These are phyloP conservation scores for Mentha longifolia DNA, from an alignment of 257 asterid species.

Conservation along the genomic window DNA sequence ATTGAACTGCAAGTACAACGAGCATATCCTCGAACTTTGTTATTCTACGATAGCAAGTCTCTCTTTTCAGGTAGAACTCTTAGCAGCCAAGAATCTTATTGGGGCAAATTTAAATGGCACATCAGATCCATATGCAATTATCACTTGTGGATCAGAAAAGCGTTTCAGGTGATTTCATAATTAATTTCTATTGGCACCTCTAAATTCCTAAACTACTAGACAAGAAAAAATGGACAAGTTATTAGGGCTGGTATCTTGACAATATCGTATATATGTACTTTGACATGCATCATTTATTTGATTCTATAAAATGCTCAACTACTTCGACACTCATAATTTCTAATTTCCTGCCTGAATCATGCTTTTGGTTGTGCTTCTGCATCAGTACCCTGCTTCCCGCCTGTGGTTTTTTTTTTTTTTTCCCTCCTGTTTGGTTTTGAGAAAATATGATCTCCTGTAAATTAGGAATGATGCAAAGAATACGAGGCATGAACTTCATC, in stretches of 20 bases:
- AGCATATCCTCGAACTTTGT: constrained; percentile 24
- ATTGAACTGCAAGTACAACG: constrained; percentile 16
- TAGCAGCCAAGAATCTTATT: constrained; percentile 91
- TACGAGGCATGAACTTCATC: neutral
- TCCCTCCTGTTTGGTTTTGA: constrained; percentile 8
- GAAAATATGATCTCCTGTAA: constrained; percentile 16
- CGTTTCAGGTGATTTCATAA: constrained; percentile 71
- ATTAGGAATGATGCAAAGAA: constrained; percentile 1
- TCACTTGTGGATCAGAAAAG: constrained; percentile 87
- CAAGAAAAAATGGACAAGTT: neutral
- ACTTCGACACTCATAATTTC: neutral
- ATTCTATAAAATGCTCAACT: neutral
- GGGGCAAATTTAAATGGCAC: constrained; percentile 96
- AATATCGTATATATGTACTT: neutral
- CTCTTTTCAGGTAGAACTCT: constrained; percentile 71
- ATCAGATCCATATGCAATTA: constrained; percentile 94
- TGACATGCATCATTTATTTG: neutral
- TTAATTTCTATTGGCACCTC: constrained; percentile 31
- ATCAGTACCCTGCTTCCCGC: neutral
- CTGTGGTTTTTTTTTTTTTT: neutral
- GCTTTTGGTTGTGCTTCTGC: neutral
- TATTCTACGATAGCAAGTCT: constrained; percentile 31
- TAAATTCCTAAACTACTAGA: constrained; percentile 7
- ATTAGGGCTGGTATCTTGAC: neutral
- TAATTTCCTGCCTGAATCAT: constrained; percentile 13